A percentile compares a stretch with the other conserved stretches of the same genome.
These are phyloP conservation scores for Diplodia seriata DNA, from an alignment of 2,329 filamentous ascomycete species.

Conservation along the genomic window DNA sequence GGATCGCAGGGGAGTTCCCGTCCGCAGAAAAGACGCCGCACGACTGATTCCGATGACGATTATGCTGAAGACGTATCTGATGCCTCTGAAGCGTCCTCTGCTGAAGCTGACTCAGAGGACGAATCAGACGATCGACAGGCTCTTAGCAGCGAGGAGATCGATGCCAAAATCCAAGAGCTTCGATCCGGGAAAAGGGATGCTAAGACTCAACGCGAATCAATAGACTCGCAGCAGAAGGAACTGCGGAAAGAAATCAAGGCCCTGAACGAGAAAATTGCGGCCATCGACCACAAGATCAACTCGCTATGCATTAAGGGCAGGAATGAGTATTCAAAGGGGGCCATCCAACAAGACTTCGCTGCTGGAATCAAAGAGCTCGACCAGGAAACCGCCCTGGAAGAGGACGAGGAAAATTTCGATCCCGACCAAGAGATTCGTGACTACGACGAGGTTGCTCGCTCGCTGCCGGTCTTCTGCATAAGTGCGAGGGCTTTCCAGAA, in stretches of 20 bases:
- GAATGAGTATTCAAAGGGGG: constrained; percentile 62
- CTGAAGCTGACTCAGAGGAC: constrained; percentile 35
- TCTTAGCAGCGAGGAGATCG: constrained; percentile 52
- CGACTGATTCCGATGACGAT: constrained; percentile 37
- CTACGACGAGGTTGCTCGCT: constrained; percentile 63
- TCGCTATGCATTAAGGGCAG: constrained; percentile 60
- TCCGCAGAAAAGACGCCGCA: constrained; percentile 35
- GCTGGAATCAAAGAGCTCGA: constrained; percentile 67
- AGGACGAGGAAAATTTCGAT: constrained; percentile 63
- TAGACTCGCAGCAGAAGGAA: constrained; percentile 44
- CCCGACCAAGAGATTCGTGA: constrained; percentile 62
- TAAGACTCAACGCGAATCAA: constrained; percentile 41
- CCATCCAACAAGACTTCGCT: constrained; percentile 66
- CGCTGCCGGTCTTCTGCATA: constrained; percentile 69
- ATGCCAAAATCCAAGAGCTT: constrained; percentile 54
- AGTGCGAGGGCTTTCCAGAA: constrained; percentile 69
- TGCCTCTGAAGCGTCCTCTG: constrained; percentile 34
- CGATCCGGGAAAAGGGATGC: constrained; percentile 53
- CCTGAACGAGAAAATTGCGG: constrained; percentile 41
- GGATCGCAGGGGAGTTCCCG: constrained; percentile 13
- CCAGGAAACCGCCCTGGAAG: constrained; percentile 60
- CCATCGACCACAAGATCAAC: constrained; percentile 46
- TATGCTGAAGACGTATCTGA: constrained; percentile 35
- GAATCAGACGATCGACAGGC: constrained; percentile 41
- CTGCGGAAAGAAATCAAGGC: constrained; percentile 41